phyloP scores from a whole-genome alignment of 306 rosid species.

The Abrus pulchellus region DNA sequence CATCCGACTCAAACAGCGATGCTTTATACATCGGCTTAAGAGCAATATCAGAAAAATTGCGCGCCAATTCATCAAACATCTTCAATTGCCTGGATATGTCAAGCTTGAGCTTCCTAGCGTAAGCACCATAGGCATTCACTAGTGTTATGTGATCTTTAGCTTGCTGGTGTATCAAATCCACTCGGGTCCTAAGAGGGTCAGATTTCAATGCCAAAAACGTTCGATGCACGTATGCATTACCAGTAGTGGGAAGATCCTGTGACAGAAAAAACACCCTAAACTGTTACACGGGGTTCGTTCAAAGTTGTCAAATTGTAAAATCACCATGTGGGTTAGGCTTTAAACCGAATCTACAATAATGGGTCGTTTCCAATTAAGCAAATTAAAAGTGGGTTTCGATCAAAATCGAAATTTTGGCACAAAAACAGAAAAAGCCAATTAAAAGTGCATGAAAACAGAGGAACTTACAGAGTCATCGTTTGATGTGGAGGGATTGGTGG shows the following conservation, averaged over 20 bases:
- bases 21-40: constrained; percentile 67
- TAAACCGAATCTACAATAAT: constrained; percentile 40
- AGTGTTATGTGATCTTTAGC: constrained; percentile 92
- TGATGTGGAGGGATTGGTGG: constrained; percentile 72
- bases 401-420: constrained; percentile 35
- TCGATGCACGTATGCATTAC: constrained; percentile 85
- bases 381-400: constrained; percentile 34
- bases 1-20: constrained; percentile 76
- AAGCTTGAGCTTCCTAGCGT: constrained; percentile 99
- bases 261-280: constrained; percentile 39
- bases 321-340: constrained; percentile 27
- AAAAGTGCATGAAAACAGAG: not conserved
- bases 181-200: constrained; percentile 83
- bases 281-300: constrained; percentile 24
- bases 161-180: constrained; percentile 93
- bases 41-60: constrained; percentile 71
- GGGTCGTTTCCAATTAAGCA: constrained; percentile 33
- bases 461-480: constrained; percentile 80
- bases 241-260: constrained; percentile 85
- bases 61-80: constrained; percentile 91
- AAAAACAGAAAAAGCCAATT: not conserved
- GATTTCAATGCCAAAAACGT: constrained; percentile 95
- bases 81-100: constrained; percentile 88
- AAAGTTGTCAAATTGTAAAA: constrained; percentile 1
- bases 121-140: constrained; percentile 96